Percentiles rank a stretch among this genome's conserved stretches.
Conservation (phyloP, 495 filamentous ascomycete species). For the Neurospora pannonica region DNA sequence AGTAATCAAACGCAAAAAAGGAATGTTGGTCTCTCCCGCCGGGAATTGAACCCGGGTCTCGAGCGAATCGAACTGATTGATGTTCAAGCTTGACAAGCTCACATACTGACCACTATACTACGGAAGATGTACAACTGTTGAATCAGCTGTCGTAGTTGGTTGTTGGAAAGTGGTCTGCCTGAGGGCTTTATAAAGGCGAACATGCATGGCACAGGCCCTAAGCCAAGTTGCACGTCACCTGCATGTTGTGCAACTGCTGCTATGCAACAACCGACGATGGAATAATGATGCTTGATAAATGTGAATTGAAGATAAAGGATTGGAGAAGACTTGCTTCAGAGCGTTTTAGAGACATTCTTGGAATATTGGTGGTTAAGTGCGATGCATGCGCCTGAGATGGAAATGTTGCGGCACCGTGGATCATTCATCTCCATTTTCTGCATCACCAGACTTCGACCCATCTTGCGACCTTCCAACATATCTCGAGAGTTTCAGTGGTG, state of each 20-base stretch:
- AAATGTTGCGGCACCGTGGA: neutral
- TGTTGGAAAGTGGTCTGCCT: neutral
- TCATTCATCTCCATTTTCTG: neutral
- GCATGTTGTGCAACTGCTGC: neutral
- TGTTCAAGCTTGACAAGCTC: neutral
- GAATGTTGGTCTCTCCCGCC: neutral
- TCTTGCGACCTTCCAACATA: no score
- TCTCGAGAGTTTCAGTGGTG: no score
- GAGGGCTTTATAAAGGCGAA: neutral
- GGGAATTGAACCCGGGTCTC: neutral
- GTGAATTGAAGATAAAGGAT: no score
- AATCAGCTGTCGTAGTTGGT: neutral
- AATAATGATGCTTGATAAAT: neutral
- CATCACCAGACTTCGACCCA: no score
- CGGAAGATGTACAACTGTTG: neutral
- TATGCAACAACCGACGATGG: neutral
- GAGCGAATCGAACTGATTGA: neutral
- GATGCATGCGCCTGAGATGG: neutral
- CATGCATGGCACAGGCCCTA: neutral
- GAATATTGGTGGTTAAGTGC: neutral
- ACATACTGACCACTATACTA: neutral
- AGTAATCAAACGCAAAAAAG: no score
- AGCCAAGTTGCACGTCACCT: neutral
- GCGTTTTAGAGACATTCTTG: no score
- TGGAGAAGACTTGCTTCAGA: no score